Evolutionary conservation across 169 alveolate genomes (phyloP).

Genomic region (Plasmodium cynomolgi): DNA sequence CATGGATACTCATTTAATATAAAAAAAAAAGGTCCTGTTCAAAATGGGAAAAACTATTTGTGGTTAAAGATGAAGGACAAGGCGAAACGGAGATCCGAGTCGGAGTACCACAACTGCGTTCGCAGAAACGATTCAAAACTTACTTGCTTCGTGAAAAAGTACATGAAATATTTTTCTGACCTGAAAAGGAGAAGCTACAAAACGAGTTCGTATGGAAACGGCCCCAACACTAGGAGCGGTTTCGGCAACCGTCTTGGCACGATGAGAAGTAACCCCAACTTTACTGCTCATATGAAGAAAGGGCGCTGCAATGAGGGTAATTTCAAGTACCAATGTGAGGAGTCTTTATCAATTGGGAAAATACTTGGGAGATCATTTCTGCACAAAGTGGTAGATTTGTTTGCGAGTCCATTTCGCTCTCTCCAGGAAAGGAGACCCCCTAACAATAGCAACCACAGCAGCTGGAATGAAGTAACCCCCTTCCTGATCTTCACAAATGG

Average conservation of each 20-base stretch:
- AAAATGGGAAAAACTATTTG: conserved; percentile 13
- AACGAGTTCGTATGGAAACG: not conserved
- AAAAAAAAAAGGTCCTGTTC: conserved; percentile 9
- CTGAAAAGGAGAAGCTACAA: conserved; percentile 18
- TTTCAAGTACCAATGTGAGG: not conserved
- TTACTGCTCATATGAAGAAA: not conserved
- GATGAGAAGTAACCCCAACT: not conserved
- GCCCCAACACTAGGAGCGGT: not conserved
- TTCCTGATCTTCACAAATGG: conserved; percentile 9
- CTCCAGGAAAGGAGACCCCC: not conserved
- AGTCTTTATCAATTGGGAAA: not conserved
- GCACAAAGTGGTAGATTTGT: not conserved
- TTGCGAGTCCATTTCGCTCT: conserved; percentile 1
- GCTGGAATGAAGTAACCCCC: not conserved
- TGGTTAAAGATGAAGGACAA: conserved; percentile 37
- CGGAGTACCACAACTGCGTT: conserved; percentile 22
- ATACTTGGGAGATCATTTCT: not conserved
- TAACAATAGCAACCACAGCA: not conserved
- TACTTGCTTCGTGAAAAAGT: conserved; percentile 33
- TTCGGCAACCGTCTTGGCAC: not conserved
- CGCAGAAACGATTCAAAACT: conserved; percentile 6
- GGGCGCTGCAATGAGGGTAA: not conserved
- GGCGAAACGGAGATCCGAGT: conserved; percentile 28
- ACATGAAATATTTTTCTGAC: conserved; percentile 32
- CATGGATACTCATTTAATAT: not conserved